phyloP scores from a whole-genome alignment of 1,139 yeast genomes.

The Taphrina confusa region DNA sequence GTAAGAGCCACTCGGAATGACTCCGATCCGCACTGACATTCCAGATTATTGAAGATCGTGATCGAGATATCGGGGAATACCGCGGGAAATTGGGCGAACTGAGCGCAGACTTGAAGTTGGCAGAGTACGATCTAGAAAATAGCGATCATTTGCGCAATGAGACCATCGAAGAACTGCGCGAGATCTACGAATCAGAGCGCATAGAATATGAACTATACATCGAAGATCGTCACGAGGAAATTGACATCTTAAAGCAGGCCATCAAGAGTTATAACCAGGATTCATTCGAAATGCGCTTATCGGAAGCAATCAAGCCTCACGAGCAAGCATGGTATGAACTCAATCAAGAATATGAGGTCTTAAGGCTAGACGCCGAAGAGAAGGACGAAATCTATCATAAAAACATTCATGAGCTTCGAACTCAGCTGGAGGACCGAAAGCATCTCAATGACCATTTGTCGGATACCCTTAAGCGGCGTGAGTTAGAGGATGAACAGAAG shows the following conservation, averaged over 20 bases:
- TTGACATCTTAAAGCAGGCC: slow-evolving; percentile 18
- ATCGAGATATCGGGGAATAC: slow-evolving; percentile 1
- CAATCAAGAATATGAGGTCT: slow-evolving; percentile 10
- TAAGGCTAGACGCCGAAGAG: background rate
- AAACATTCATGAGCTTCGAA: background rate
- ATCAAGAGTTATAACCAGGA: slow-evolving; percentile 13
- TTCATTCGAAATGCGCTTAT: slow-evolving; percentile 18
- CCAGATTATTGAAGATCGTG: slow-evolving; percentile 1
- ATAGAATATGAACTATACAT: slow-evolving; percentile 26
- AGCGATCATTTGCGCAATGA: slow-evolving; percentile 16
- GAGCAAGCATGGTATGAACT: slow-evolving; percentile 24
- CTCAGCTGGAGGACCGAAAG: background rate
- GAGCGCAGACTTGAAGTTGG: background rate
- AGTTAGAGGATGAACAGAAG: background rate
- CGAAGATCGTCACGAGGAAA: slow-evolving; percentile 27
- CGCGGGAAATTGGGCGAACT: slow-evolving; percentile 8
- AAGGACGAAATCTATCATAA: background rate
- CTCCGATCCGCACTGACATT: background rate
- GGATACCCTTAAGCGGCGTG: background rate
- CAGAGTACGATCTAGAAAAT: slow-evolving; percentile 9
- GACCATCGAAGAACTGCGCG: slow-evolving; percentile 14
- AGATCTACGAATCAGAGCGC: slow-evolving; percentile 15
- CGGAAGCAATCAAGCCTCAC: slow-evolving; percentile 21
- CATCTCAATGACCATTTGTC: background rate
- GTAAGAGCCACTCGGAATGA: background rate